Percentiles rank a stretch among this genome's conserved stretches.
Evolutionary conservation across 2,329 filamentous ascomycete species (phyloP).

Genomic region (Cladosporium sp.): DNA sequence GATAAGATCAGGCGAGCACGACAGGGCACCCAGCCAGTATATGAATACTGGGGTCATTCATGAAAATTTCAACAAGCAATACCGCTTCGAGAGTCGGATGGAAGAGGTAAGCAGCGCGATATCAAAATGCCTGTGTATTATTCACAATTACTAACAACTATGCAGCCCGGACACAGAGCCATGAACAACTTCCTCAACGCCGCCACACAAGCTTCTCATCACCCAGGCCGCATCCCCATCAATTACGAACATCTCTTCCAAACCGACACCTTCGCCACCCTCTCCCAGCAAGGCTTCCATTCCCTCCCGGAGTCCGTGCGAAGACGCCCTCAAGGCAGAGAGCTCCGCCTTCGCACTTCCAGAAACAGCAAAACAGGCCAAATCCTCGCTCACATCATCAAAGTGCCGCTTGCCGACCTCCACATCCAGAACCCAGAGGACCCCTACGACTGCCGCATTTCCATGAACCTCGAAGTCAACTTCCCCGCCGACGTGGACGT

Average conservation of each 20-base stretch:
- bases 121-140: slow-evolving; percentile 15
- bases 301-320: slow-evolving; percentile 54
- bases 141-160: background rate
- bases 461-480: slow-evolving; percentile 90
- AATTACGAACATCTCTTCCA: slow-evolving; percentile 81
- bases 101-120: slow-evolving; percentile 65
- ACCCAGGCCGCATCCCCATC: slow-evolving; percentile 59
- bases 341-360: slow-evolving; percentile 62
- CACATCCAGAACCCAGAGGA: slow-evolving; percentile 77
- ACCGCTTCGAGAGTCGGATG: slow-evolving; percentile 85
- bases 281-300: slow-evolving; percentile 60
- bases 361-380: slow-evolving; percentile 66
- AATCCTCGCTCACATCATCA: slow-evolving; percentile 81
- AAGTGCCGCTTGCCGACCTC: slow-evolving; percentile 83
- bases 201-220: slow-evolving; percentile 46
- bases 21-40: slow-evolving; percentile 67
- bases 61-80: slow-evolving; percentile 50
- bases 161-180: slow-evolving; percentile 72
- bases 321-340: slow-evolving; percentile 46
- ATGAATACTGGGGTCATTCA: slow-evolving; percentile 69
- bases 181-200: slow-evolving; percentile 85
- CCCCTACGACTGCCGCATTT: slow-evolving; percentile 87
- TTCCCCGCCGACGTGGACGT: slow-evolving; percentile 57
- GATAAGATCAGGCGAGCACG: slow-evolving; percentile 69
- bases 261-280: slow-evolving; percentile 78